Evolutionary conservation across 1,284 basidiomycete species (phyloP).

Genomic region (Cutaneotrichosporon daszewskae): DNA sequence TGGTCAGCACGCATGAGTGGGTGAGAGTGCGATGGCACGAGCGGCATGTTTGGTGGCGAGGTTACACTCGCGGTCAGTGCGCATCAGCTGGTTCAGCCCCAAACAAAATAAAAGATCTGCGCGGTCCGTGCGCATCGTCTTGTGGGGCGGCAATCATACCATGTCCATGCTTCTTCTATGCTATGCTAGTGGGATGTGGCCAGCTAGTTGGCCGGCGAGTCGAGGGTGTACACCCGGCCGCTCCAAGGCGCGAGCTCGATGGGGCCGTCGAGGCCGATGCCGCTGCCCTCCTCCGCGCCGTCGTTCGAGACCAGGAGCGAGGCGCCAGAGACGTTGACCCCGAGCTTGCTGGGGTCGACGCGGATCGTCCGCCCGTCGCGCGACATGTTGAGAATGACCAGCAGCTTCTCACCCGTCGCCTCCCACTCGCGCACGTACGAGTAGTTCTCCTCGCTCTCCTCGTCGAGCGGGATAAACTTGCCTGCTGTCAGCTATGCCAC

Average conservation of each 20-base stretch:
- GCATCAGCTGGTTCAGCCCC: no score
- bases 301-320: conserved; percentile 28
- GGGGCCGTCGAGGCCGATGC: conserved; percentile 8
- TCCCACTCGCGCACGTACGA: conserved; percentile 52
- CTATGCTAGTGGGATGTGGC: no score
- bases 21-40: no score
- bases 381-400: conserved; percentile 56
- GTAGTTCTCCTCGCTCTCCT: conserved; percentile 53
- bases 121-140: no score
- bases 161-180: no score
- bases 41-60: no score
- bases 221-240: conserved; percentile 28
- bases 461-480: conserved; percentile 48
- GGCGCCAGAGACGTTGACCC: conserved; percentile 19
- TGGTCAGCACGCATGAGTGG: no score
- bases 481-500: no score
- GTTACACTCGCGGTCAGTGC: no score
- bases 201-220: no score
- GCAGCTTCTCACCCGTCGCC: conserved; percentile 36
- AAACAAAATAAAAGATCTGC: no score
- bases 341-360: conserved; percentile 7
- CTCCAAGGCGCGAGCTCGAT: conserved; percentile 22
- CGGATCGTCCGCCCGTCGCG: conserved; percentile 17
- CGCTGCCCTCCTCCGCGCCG: conserved; percentile 10
- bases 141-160: no score